Percentiles rank a stretch among this genome's conserved stretches.
phyloP scores from a whole-genome alignment of 2,329 filamentous ascomycete genomes.

The Penicillium brasilianum region DNA sequence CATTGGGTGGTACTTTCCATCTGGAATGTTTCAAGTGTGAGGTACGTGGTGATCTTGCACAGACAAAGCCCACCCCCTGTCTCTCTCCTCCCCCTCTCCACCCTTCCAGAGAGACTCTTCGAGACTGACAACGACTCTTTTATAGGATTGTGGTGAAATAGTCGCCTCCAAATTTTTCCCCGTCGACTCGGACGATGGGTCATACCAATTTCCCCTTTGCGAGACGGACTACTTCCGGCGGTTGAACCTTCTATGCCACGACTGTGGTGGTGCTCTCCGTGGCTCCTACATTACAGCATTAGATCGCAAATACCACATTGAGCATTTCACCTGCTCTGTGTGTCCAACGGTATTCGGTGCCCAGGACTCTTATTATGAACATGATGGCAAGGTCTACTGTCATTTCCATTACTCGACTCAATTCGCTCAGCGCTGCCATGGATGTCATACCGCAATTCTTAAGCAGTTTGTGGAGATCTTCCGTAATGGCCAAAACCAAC shows the following conservation, averaged over 20 bases:
- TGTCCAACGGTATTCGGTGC: constrained; percentile 98
- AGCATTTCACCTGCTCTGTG: constrained; percentile 97
- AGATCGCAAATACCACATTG: constrained; percentile 97
- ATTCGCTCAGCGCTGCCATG: constrained; percentile 94
- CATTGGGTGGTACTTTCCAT: constrained; percentile 91
- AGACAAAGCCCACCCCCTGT: not conserved
- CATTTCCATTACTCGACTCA: constrained; percentile 99
- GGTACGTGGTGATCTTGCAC: constrained; percentile 60
- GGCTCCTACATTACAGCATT: constrained; percentile 98
- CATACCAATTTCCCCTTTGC: constrained; percentile 86
- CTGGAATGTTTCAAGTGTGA: constrained; percentile 97
- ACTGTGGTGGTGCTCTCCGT: constrained; percentile 88
- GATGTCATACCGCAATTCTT: constrained; percentile 93
- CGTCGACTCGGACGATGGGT: constrained; percentile 85
- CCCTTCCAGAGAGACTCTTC: not conserved
- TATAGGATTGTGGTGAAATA: constrained; percentile 91
- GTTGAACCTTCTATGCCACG: constrained; percentile 85
- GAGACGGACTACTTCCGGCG: constrained; percentile 97
- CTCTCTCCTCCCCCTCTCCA: not conserved
- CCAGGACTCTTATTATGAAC: constrained; percentile 98
- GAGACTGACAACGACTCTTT: constrained; percentile 9
- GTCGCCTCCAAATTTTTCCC: constrained; percentile 99
- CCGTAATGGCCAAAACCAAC: constrained; percentile 95
- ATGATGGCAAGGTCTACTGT: constrained; percentile 94
- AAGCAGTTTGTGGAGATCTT: constrained; percentile 99